phyloP scores from a whole-genome alignment of 192 early-diverging fungal genomes.

The Allomyces javanicus region DNA sequence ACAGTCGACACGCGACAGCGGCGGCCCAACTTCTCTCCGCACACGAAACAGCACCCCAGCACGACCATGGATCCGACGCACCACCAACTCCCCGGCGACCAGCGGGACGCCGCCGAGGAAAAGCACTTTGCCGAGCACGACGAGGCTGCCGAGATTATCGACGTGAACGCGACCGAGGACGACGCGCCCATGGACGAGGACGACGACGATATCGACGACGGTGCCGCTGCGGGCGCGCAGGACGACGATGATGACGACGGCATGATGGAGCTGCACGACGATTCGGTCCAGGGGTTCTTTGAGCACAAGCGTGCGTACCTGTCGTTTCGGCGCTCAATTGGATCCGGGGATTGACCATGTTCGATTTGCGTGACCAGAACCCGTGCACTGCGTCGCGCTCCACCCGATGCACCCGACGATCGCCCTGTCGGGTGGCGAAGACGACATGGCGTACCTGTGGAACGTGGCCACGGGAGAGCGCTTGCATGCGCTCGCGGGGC shows the following conservation, averaged over 20 bases:
- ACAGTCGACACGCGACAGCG: too few relatives aligned
- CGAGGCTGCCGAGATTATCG: slow-evolving; percentile 23
- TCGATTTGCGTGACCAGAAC: slow-evolving; percentile 27
- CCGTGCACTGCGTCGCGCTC: slow-evolving; percentile 67
- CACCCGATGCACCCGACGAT: slow-evolving; percentile 51
- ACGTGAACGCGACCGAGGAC: slow-evolving; percentile 13
- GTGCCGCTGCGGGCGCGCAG: slow-evolving; percentile 7
- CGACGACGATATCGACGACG: slow-evolving; percentile 14
- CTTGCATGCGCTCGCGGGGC: slow-evolving; percentile 41
- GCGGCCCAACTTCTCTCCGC: too few relatives aligned
- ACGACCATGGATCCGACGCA: too few relatives aligned
- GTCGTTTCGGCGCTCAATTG: not conserved
- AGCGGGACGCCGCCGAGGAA: slow-evolving; percentile 12
- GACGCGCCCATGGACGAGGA: slow-evolving; percentile 25
- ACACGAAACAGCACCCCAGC: too few relatives aligned
- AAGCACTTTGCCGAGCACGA: slow-evolving; percentile 27
- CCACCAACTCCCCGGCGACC: too few relatives aligned
- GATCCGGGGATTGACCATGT: not conserved
- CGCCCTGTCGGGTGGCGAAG: slow-evolving; percentile 69
- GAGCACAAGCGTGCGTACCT: slow-evolving; percentile 32
- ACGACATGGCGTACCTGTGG: slow-evolving; percentile 87
- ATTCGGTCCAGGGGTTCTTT: slow-evolving; percentile 85
- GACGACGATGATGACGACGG: slow-evolving; percentile 12
- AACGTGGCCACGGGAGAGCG: slow-evolving; percentile 56
- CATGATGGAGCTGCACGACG: slow-evolving; percentile 33